These are phyloP conservation scores for Vaucheria bursata DNA, from an alignment of 352 stramenopile genomes.

Conservation along the genomic window DNA sequence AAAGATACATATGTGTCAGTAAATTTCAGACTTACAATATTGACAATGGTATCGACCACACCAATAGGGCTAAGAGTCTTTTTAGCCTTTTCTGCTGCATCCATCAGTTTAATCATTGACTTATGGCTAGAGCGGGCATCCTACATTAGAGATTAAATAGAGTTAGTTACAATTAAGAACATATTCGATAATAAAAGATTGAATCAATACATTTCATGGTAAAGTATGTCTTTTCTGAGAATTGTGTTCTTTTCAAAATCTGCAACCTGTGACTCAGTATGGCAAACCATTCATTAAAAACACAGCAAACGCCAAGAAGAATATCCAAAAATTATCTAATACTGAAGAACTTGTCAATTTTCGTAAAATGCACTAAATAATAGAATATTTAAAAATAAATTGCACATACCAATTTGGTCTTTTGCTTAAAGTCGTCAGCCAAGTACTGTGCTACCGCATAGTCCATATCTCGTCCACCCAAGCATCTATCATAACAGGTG, in stretches of 20 bases:
- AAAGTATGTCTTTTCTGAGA: no score
- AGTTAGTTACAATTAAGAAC: background rate
- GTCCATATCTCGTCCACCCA: constrained; percentile 95
- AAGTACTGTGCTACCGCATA: constrained; percentile 82
- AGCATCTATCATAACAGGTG: constrained; percentile 79
- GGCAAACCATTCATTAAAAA: no score
- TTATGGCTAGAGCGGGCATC: constrained; percentile 81
- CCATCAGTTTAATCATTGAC: constrained; percentile 89
- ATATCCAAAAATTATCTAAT: no score
- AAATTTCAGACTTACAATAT: constrained; percentile 17
- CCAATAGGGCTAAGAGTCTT: constrained; percentile 94
- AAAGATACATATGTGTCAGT: no score
- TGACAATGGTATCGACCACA: constrained; percentile 78
- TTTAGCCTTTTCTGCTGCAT: constrained; percentile 96
- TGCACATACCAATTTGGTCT: constrained; percentile 33
- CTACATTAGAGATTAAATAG: constrained; percentile 40
- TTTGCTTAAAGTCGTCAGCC: constrained; percentile 77
- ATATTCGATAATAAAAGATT: no score
- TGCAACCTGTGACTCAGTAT: no score
- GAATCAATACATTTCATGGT: no score
- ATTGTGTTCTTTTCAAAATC: no score
- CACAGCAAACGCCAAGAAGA: no score
- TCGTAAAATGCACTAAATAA: background rate
- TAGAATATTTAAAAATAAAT: background rate
- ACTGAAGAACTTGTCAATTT: background rate